phyloP scores from a whole-genome alignment of 2,329 filamentous ascomycete genomes.

The Penicillium fuscoglaucum region DNA sequence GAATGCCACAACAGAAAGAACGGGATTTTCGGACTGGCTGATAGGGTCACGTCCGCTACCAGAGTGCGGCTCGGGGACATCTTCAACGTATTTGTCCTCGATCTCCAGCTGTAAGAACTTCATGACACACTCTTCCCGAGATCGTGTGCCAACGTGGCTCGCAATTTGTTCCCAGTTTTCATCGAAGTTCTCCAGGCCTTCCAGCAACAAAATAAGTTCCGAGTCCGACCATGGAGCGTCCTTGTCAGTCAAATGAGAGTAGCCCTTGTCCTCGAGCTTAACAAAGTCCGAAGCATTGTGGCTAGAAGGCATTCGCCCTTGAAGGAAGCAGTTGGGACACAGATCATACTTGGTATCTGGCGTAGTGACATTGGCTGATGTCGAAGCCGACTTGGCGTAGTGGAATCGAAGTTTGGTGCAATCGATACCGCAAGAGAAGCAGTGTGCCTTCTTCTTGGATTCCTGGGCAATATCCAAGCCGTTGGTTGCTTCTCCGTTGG shows the following conservation, averaged over 20 bases:
- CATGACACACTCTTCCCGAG: conserved; percentile 91
- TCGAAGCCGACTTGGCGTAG: conserved; percentile 64
- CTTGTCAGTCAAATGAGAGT: conserved; percentile 74
- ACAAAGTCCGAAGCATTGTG: conserved; percentile 79
- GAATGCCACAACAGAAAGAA: conserved; percentile 95
- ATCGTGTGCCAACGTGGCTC: conserved; percentile 86
- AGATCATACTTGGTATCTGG: conserved; percentile 75
- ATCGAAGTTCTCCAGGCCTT: conserved; percentile 88
- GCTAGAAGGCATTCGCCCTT: conserved; percentile 77
- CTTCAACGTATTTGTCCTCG: conserved; percentile 93
- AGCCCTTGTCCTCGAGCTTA: conserved; percentile 84
- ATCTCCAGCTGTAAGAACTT: conserved; percentile 97
- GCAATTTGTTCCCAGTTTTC: conserved; percentile 95
- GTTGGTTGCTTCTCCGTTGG: conserved; percentile 73
- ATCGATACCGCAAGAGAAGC: conserved; percentile 88
- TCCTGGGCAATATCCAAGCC: conserved; percentile 62
- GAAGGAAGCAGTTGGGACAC: conserved; percentile 86
- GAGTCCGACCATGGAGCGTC: conserved; percentile 90
- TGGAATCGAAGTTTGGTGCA: conserved; percentile 74
- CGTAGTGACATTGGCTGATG: conserved; percentile 55
- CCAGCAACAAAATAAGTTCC: conserved; percentile 83
- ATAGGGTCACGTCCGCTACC: conserved; percentile 83
- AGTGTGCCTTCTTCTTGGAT: conserved; percentile 70
- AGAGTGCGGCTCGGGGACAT: conserved; percentile 67
- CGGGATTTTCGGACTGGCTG: conserved; percentile 89